Conservation (phyloP, 768 basidiomycete species). For the Hericium coralloides region DNA sequence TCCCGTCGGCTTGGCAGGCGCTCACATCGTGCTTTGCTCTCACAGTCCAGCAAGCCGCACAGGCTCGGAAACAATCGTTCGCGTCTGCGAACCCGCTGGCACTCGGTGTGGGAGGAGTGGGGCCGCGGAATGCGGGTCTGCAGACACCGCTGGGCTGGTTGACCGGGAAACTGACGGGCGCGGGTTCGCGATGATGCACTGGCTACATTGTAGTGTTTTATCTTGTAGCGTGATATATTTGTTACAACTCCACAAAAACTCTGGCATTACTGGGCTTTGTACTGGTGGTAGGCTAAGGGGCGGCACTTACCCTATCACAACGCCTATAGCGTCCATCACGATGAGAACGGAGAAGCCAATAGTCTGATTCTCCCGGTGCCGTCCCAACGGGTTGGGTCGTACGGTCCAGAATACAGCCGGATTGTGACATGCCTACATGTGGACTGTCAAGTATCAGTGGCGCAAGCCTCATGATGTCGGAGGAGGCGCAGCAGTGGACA, state of each 20-base stretch:
- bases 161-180: slow-evolving; percentile 63
- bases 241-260: not conserved
- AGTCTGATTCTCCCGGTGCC: too few species aligned
- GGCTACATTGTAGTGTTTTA: too few species aligned
- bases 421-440: too few species aligned
- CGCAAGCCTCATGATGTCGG: not conserved
- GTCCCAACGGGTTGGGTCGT: too few species aligned
- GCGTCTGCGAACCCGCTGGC: slow-evolving; percentile 77
- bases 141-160: slow-evolving; percentile 77
- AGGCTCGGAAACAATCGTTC: slow-evolving; percentile 70
- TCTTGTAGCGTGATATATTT: too few species aligned
- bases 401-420: too few species aligned
- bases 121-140: slow-evolving; percentile 48
- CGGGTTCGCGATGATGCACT: slow-evolving; percentile 34
- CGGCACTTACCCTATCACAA: too few species aligned
- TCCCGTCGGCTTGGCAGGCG: not conserved
- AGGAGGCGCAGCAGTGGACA: not conserved
- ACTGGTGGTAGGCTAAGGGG: too few species aligned
- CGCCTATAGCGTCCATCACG: too few species aligned
- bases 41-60: slow-evolving; percentile 61
- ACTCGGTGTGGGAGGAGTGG: slow-evolving; percentile 50
- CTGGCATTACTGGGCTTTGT: too few species aligned
- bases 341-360: too few species aligned
- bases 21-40: not conserved
- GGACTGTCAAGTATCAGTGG: too few species aligned